phyloP scores from a whole-genome alignment of 2,329 filamentous ascomycete genomes.

The Chaetomium olivaceum region DNA sequence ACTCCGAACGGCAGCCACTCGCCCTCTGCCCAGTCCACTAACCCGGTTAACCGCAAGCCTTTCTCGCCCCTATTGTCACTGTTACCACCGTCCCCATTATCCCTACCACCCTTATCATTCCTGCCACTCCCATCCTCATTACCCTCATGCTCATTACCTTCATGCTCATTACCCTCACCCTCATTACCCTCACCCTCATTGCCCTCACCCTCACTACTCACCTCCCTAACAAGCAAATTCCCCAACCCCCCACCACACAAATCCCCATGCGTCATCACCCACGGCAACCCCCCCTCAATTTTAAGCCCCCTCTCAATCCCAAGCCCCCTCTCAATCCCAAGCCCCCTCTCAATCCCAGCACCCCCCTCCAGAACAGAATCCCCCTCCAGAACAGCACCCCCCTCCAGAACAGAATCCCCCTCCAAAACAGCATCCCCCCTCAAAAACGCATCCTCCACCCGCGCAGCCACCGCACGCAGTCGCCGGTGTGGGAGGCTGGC shows the following conservation, averaged over 20 bases:
- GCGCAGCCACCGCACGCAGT: slow-evolving; percentile 40
- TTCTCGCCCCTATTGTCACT: background rate
- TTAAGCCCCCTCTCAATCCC: slow-evolving; percentile 43
- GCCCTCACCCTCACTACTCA: background rate
- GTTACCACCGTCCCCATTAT: too few relatives aligned
- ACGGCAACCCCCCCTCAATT: slow-evolving; percentile 46
- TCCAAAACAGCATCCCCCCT: slow-evolving; percentile 32
- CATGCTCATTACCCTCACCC: background rate
- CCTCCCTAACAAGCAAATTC: background rate
- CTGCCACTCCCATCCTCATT: background rate
- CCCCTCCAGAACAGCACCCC: slow-evolving; percentile 32
- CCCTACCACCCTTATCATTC: background rate
- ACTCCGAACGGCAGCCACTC: slow-evolving; percentile 62
- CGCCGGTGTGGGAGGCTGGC: background rate
- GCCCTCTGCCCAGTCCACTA: slow-evolving; percentile 67
- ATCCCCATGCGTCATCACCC: slow-evolving; percentile 63
- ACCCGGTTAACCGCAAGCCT: slow-evolving; percentile 44
- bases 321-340: slow-evolving; percentile 40
- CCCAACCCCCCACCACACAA: slow-evolving; percentile 40
- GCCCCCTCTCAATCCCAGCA: slow-evolving; percentile 38
- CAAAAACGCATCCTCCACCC: slow-evolving; percentile 42
- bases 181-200: background rate
- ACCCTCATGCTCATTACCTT: background rate
- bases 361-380: too few relatives aligned
- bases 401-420: slow-evolving; percentile 34